Evolutionary conservation across 768 basidiomycete genomes (phyloP).

Genomic region (Nidularia pulvinata): DNA sequence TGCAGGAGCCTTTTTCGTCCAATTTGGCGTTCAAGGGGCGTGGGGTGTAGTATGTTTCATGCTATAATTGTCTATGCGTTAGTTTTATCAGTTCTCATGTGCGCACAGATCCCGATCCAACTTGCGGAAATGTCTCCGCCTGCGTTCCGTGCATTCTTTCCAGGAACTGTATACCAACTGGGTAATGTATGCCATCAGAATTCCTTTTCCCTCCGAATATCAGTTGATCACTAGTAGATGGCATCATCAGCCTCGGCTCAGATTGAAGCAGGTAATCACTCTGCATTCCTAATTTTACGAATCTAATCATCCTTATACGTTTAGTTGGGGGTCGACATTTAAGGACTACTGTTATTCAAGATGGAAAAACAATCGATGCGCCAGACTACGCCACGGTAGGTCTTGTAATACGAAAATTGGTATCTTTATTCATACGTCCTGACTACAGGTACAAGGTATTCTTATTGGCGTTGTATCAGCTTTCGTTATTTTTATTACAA

Average conservation of each 20-base stretch:
- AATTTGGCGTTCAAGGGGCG: constrained; percentile 88
- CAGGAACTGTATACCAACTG: constrained; percentile 82
- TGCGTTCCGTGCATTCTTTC: constrained; percentile 87
- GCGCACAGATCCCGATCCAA: constrained; percentile 59
- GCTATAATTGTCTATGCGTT: no score
- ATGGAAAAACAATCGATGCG: constrained; percentile 39
- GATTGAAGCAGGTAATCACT: constrained; percentile 66
- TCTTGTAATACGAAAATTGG: constrained; percentile 7
- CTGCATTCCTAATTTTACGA: constrained; percentile 4
- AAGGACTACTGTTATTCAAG: constrained; percentile 41
- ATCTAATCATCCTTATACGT: not conserved
- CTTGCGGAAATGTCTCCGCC: constrained; percentile 85
- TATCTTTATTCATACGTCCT: constrained; percentile 1
- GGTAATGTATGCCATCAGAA: constrained; percentile 44
- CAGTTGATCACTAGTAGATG: constrained; percentile 22
- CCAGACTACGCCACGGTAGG: constrained; percentile 64
- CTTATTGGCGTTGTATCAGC: constrained; percentile 82
- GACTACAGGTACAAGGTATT: constrained; percentile 71
- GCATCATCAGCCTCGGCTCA: constrained; percentile 75
- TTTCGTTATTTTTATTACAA: constrained; percentile 73
- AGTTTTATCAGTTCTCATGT: constrained; percentile 38
- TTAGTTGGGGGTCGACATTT: constrained; percentile 63
- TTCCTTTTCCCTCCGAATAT: not conserved
- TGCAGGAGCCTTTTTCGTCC: constrained; percentile 86
- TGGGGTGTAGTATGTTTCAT: constrained; percentile 58